Base-by-base conservation (phyloP, 1,284 basidiomycete species). In the Sporisorium sorghi region DNA sequence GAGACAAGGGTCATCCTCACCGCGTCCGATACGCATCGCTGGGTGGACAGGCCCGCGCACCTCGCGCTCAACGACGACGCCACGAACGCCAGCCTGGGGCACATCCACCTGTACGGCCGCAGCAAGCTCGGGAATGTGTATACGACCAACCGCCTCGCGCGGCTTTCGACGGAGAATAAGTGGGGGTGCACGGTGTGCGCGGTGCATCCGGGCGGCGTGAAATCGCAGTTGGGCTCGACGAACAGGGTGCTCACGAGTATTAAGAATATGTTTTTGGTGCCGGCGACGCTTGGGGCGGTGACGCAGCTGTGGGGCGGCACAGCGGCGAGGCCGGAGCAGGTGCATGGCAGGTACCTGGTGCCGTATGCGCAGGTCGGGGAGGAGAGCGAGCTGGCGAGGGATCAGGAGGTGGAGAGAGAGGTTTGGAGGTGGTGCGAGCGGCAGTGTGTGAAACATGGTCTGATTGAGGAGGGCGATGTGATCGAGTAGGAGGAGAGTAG, bases 301-400 rank as follows among this genome's bases (percentile, higher is more conserved):
- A 79, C 79, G 2, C 76, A 72, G 46, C 58, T 81, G 11, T 79
- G 73, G 62, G 77, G 66, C 0, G 65, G 46, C 2, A 61, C 64
- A 0, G 66, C 56, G 2, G 62, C 73, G 0, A 35, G 58, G 8
- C 30, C 15, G 4, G 39, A 55, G 2, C 39, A 58, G 33, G 66
- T 78, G n/a, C 57, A 71, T 21, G 76, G 68, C 1, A 50, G 37
- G 14, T 81, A 77, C 39, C 47, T 70, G 14, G 63, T 81, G 1
- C 79, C 79, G 2, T 81, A 73, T 65, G 75, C 77, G 11, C 49
- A 57, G 3, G 57, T 62, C 0, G 76, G 77, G 0, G 33, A 30
- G 37, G 49, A 62, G 8, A 70, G 60, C 37, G 47, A 67, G 5
- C 42, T 73, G 15, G 79, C 64, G 0, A 39, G 46, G 2, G 30